phyloP scores from a whole-genome alignment of 2,329 filamentous ascomycete species.

The Anisogramma anomala region DNA sequence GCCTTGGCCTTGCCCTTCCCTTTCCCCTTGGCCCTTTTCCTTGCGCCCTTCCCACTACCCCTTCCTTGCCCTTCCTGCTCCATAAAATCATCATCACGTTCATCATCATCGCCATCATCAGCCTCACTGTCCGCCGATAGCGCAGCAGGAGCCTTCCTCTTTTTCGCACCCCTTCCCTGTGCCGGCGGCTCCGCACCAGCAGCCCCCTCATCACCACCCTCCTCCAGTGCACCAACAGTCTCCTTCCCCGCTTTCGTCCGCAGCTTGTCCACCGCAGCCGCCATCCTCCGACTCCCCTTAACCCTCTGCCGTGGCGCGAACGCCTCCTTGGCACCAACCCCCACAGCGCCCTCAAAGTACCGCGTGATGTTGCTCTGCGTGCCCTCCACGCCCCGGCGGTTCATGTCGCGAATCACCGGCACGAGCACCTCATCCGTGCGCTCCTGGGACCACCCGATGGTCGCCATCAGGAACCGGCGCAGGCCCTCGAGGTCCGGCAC shows the following conservation, averaged over 20 bases:
- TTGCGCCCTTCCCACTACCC: conserved; percentile 4
- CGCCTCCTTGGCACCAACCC: conserved; percentile 52
- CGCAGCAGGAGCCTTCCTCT: conserved; percentile 17
- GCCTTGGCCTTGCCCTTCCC: conserved; percentile 6
- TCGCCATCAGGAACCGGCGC: conserved; percentile 73
- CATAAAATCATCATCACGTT: conserved; percentile 6
- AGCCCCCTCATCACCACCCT: conserved; percentile 13
- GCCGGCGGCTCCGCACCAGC: neutral
- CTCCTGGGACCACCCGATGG: conserved; percentile 86
- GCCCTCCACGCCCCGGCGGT: conserved; percentile 72
- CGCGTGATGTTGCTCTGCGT: conserved; percentile 95
- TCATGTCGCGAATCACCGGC: conserved; percentile 93
- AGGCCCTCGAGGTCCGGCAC: conserved; percentile 84
- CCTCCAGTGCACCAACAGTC: conserved; percentile 1
- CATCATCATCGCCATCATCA: conserved; percentile 1
- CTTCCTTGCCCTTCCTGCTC: neutral
- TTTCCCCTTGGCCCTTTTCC: conserved; percentile 5
- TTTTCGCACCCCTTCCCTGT: conserved; percentile 17
- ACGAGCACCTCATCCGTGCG: conserved; percentile 91
- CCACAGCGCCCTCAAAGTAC: conserved; percentile 51
- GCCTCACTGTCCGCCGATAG: neutral
- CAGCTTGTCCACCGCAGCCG: conserved; percentile 58
- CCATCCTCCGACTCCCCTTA: conserved; percentile 64
- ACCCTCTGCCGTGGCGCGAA: conserved; percentile 59
- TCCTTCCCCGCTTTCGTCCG: conserved; percentile 38